phyloP scores from a whole-genome alignment of 257 asterid species.

The Fraxinus excelsior region DNA sequence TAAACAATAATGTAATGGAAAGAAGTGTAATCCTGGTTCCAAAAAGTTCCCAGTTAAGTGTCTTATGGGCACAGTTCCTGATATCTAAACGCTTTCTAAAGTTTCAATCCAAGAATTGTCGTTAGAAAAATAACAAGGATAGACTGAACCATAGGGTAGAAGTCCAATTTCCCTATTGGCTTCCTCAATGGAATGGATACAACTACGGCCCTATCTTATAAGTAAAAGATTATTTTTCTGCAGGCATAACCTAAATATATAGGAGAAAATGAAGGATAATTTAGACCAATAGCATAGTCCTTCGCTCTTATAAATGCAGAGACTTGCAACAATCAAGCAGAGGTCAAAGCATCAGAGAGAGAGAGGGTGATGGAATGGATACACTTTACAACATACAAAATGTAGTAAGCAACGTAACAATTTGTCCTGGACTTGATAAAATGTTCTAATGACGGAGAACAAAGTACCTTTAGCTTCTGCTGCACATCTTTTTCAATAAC shows the following conservation, averaged over 20 bases:
- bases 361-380: not conserved
- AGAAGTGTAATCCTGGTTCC: not conserved
- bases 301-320: not conserved
- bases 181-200: not conserved
- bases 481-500: slow-evolving; percentile 64
- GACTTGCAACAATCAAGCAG: not conserved
- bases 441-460: not conserved
- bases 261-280: not conserved
- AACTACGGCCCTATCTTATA: not conserved
- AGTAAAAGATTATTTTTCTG: not conserved
- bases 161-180: not conserved
- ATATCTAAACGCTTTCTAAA: not conserved
- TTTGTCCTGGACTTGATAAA: not conserved
- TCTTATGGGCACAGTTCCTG: not conserved
- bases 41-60: not conserved
- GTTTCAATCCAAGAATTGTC: too few species aligned
- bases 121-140: not conserved
- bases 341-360: not conserved
- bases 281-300: not conserved
- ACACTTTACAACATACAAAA: not conserved
- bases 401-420: not conserved
- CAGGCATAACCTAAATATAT: not conserved
- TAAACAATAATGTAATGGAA: not conserved
- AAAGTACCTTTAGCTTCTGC: slow-evolving; percentile 68
- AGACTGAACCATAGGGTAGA: not conserved